Evolutionary conservation across 1,139 yeast genomes (phyloP), one percentile per base, ranked within the genome.

Genomic region (Suzukiozyma palmioleophila): DNA sequence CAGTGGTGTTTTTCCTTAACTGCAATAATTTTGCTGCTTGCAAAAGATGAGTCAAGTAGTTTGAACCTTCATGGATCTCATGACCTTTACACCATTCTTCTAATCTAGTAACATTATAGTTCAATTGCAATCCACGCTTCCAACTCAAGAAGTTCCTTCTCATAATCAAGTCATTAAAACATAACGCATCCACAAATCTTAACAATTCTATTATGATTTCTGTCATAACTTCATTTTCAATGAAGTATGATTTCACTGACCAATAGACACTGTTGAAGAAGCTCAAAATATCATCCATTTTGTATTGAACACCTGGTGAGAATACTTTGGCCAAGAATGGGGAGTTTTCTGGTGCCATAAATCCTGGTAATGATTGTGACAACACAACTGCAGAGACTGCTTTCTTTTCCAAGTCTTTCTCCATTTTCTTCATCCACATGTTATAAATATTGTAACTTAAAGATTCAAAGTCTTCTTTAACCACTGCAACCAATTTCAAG

Each of bases 61-160:
- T 78, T n/a, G 92, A 78, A 4, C 95, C 96, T 57, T 90, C 96
- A 40, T 87, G 84, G 50, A 94, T 79, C 43, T 86, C 95, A 61
- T 92, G 97, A 4, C 92, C 81, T 66, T 89, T 92, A 65, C 98
- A 92, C 98, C 98, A 94, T 67, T 94, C 99, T 62, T 90, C 97
- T 53, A 94, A 75, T 56, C 98, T 79, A 6, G 98, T 92, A 40
- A 90, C 94, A 61, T 94, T 94, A 68, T 94, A 94, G 60, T 90
- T 92, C 65, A 94, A 80, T 66, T 94, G 98, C 50, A 94, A 75
- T 40, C 98, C 98, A 58, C 98, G 83, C 71, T 92, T 92, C 98
- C 98, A 94, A 11, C 96, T 84, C 57, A 92, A 72, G 65, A 90
- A 94, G 64, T 84, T 85, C 61, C 97, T 80, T 69, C 96, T 82